Conservation (phyloP, 2,329 filamentous ascomycete genomes). For the Trichoderma citrinoviride region DNA sequence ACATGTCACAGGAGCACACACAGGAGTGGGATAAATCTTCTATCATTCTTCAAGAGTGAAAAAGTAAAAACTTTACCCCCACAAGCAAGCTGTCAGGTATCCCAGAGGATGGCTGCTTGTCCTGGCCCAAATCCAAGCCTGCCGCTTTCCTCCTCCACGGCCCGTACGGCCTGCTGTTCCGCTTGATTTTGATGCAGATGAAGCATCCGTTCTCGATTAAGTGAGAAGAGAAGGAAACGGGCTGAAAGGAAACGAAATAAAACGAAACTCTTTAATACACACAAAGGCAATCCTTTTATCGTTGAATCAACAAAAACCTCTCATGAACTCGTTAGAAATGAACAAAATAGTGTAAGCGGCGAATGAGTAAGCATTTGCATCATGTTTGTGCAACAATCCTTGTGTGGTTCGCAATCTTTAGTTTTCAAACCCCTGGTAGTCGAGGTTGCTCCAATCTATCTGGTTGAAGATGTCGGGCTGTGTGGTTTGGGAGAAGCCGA, state of each 20-base stretch:
- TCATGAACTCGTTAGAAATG: slow-evolving; percentile 22
- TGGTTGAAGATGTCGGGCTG: slow-evolving; percentile 51
- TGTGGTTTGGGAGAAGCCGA: slow-evolving; percentile 52
- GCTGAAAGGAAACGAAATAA: not conserved
- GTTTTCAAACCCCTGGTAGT: slow-evolving; percentile 32
- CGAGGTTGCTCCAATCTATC: slow-evolving; percentile 42
- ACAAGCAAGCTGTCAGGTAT: not conserved
- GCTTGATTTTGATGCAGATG: not conserved
- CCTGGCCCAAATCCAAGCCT: not conserved
- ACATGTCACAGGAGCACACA: not conserved
- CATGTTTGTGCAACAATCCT: not conserved
- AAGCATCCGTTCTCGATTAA: not conserved
- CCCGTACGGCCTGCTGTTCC: not conserved
- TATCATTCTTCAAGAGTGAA: slow-evolving; percentile 16
- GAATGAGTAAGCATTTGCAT: not conserved
- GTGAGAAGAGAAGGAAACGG: not conserved
- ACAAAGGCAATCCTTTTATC: slow-evolving; percentile 12
- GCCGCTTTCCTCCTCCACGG: not conserved
- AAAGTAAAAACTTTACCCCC: slow-evolving; percentile 15
- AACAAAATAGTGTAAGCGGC: slow-evolving; percentile 1
- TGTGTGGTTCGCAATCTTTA: not conserved
- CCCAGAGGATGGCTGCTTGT: not conserved
- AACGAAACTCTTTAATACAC: slow-evolving; percentile 22
- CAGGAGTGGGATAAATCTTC: slow-evolving; percentile 11
- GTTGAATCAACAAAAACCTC: slow-evolving; percentile 13